Conservation (phyloP, 495 filamentous ascomycete species). For the Aspergillus nidulans region DNA sequence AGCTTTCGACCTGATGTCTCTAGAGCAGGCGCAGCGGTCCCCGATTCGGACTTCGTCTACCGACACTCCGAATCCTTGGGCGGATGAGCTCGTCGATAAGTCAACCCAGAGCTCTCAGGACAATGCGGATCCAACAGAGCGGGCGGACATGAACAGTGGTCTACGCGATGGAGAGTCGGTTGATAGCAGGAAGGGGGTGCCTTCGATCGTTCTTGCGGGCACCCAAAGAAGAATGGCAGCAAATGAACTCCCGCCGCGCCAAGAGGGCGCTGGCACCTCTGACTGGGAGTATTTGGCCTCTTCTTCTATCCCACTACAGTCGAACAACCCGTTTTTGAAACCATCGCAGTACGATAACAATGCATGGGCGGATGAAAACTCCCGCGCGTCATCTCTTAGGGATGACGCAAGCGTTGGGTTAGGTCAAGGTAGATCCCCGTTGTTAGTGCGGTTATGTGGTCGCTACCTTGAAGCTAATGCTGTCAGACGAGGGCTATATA, state of each 20-base stretch:
- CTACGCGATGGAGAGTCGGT: conserved; percentile 3
- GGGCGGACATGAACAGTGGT: conserved; percentile 1
- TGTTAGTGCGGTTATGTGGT: not conserved
- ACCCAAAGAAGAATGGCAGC: conserved; percentile 23
- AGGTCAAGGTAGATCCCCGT: conserved; percentile 28
- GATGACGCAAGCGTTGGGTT: conserved; percentile 25
- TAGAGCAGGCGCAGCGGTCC: conserved; percentile 42
- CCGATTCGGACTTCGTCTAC: conserved; percentile 31
- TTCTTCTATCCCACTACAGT: conserved; percentile 32
- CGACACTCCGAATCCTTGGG: conserved; percentile 32
- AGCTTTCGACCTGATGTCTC: conserved; percentile 41
- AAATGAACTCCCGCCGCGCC: conserved; percentile 20
- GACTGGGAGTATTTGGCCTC: conserved; percentile 24
- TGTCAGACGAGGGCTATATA: conserved; percentile 40
- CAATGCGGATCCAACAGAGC: not conserved
- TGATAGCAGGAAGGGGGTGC: conserved; percentile 15
- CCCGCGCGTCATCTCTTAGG: conserved; percentile 18
- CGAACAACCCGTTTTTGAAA: conserved; percentile 45
- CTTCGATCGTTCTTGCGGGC: conserved; percentile 26
- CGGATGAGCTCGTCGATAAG: conserved; percentile 28
- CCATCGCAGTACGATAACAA: conserved; percentile 21
- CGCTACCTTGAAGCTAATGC: conserved; percentile 10
- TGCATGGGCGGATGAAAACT: conserved; percentile 24
- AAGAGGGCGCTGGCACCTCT: conserved; percentile 4
- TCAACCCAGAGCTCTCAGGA: conserved; percentile 12